Evolutionary conservation across 1,284 basidiomycete species (phyloP).

Genomic region (Cutaneotrichosporon daszewskae): DNA sequence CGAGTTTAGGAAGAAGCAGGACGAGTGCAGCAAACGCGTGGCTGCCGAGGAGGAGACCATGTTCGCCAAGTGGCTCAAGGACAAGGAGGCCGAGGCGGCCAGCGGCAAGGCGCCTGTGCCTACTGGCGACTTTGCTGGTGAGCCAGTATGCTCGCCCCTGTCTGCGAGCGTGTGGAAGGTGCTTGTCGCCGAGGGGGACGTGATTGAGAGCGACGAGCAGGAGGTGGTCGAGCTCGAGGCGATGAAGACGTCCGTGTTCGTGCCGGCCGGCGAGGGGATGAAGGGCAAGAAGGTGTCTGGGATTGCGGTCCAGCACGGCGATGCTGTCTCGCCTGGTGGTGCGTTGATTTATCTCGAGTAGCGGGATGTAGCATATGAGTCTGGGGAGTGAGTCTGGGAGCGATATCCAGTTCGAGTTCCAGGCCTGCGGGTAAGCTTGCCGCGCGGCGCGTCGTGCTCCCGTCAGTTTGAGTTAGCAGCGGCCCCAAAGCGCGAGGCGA

Average conservation of each 20-base stretch:
- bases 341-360: slow-evolving; percentile 15
- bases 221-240: slow-evolving; percentile 59
- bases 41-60: slow-evolving; percentile 28
- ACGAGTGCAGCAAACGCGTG: slow-evolving; percentile 20
- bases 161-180: slow-evolving; percentile 60
- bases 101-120: background rate
- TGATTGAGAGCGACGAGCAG: slow-evolving; percentile 52
- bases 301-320: slow-evolving; percentile 26
- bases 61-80: slow-evolving; percentile 13
- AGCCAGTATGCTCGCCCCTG: slow-evolving; percentile 49
- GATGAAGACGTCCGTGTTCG: slow-evolving; percentile 56
- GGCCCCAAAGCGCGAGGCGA: too few species aligned
- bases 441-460: too few species aligned
- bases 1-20: slow-evolving; percentile 48
- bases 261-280: slow-evolving; percentile 31
- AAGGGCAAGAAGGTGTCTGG: slow-evolving; percentile 27
- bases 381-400: too few species aligned
- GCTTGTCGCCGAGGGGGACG: slow-evolving; percentile 50
- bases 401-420: too few species aligned
- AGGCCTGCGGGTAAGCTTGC: too few species aligned
- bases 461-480: too few species aligned
- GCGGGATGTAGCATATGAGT: background rate
- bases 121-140: slow-evolving; percentile 6
- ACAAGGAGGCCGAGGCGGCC: slow-evolving; percentile 15
- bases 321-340: slow-evolving; percentile 11